Percentiles rank a stretch among this genome's conserved stretches.
Conservation (phyloP, 1,139 yeast species). For the Debaryomyces fabryi region DNA sequence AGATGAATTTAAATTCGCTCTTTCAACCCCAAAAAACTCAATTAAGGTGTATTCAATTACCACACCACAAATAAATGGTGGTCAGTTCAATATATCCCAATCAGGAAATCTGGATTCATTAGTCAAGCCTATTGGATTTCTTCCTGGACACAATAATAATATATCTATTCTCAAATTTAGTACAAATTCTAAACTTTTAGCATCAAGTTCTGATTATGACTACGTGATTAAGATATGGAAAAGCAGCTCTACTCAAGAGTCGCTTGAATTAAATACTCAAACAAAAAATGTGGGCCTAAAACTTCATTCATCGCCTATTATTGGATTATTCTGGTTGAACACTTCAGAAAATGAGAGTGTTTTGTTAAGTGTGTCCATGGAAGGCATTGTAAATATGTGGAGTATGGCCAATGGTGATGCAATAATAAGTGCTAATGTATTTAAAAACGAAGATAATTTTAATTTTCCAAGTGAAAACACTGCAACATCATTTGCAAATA, state of each 20-base stretch:
- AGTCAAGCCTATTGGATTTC: slow-evolving; percentile 56
- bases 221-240: slow-evolving; percentile 73
- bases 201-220: slow-evolving; percentile 76
- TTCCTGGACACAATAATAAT: slow-evolving; percentile 69
- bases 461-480: slow-evolving; percentile 14
- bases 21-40: slow-evolving; percentile 60
- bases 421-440: slow-evolving; percentile 28
- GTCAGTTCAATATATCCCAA: neutral
- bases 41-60: slow-evolving; percentile 60
- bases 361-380: slow-evolving; percentile 56
- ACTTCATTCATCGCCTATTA: slow-evolving; percentile 57
- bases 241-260: slow-evolving; percentile 55
- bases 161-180: slow-evolving; percentile 63
- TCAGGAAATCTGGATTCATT: slow-evolving; percentile 25
- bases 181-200: slow-evolving; percentile 51
- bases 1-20: slow-evolving; percentile 67
- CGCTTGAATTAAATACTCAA: slow-evolving; percentile 29
- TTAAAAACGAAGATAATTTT: slow-evolving; percentile 26
- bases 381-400: slow-evolving; percentile 75
- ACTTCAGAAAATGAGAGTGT: slow-evolving; percentile 19
- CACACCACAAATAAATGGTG: neutral
- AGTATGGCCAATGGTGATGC: slow-evolving; percentile 47
- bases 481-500: slow-evolving; percentile 1
- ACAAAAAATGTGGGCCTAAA: slow-evolving; percentile 16
- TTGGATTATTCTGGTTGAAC: slow-evolving; percentile 57